A percentile compares a stretch with the other conserved stretches of the same genome.
These are phyloP conservation scores for Penicillium longicatenatum DNA, from an alignment of 495 filamentous ascomycete species.

Conservation along the genomic window DNA sequence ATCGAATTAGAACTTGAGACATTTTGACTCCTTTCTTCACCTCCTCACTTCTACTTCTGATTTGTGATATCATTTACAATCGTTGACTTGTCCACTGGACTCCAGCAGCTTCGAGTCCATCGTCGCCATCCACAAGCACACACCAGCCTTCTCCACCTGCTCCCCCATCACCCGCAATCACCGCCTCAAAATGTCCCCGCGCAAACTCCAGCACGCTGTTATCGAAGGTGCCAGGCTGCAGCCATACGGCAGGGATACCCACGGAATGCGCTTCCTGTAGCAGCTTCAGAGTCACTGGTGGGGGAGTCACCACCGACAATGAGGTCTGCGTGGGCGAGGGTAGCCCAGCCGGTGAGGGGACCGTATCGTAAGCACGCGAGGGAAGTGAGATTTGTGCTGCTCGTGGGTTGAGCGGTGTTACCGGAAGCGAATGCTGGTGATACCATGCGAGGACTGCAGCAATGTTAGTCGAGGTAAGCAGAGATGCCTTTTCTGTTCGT, in stretches of 20 bases:
- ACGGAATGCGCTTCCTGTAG: constrained; percentile 78
- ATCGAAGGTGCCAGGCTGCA: constrained; percentile 90
- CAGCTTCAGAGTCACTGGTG: constrained; percentile 63
- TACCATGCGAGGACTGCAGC: constrained; percentile 87
- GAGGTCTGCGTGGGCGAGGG: constrained; percentile 67
- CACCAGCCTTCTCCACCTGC: constrained; percentile 80
- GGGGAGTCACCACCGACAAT: constrained; percentile 85
- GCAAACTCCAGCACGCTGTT: constrained; percentile 71
- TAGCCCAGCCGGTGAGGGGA: constrained; percentile 65
- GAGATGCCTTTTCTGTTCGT: neutral
- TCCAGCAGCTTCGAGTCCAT: constrained; percentile 62
- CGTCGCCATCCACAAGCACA: constrained; percentile 86
- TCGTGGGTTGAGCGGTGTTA: constrained; percentile 80
- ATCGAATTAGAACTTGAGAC: neutral
- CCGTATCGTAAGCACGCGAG: constrained; percentile 59
- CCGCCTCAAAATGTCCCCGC: constrained; percentile 62
- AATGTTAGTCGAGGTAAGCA: constrained; percentile 3
- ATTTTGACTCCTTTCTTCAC: constrained; percentile 2
- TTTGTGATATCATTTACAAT: constrained; percentile 29
- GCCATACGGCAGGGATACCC: constrained; percentile 80
- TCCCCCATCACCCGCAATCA: constrained; percentile 70
- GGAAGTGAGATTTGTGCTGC: constrained; percentile 58
- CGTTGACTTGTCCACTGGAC: constrained; percentile 48
- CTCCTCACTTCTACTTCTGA: neutral
- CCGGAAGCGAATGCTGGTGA: constrained; percentile 70